Conservation (phyloP, 345 rosid species). For the Eucalyptus globulus region DNA sequence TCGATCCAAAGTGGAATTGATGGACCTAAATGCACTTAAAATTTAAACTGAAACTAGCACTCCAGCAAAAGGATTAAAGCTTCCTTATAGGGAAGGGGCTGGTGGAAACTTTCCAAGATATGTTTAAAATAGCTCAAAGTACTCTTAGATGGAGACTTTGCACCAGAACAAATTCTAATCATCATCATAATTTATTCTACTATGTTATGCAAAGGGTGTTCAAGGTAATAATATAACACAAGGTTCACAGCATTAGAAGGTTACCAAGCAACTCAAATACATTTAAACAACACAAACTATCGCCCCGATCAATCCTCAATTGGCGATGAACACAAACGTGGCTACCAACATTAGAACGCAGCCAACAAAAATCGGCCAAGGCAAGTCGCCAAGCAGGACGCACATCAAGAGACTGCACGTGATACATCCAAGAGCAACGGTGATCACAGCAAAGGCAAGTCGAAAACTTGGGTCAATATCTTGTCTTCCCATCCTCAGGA, state of each 20-base stretch:
- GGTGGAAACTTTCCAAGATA: not conserved
- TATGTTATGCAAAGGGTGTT: not conserved
- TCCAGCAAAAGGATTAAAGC: not conserved
- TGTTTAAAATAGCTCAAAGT: not conserved
- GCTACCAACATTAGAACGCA: not conserved
- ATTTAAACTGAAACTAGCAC: not conserved
- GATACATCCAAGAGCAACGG: too few species aligned
- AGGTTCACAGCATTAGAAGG: not conserved
- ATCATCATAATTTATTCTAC: not conserved
- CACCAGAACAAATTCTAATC: not conserved
- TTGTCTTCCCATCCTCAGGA: too few species aligned
- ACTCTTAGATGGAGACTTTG: not conserved
- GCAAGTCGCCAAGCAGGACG: accelerated
- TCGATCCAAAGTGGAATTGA: not conserved
- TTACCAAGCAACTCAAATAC: not conserved
- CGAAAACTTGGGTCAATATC: too few species aligned
- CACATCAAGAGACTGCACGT: too few species aligned
- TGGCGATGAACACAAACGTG: not conserved
- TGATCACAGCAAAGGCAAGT: too few species aligned
- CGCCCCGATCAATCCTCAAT: not conserved
- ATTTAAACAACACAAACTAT: too few species aligned
- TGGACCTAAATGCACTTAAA: not conserved
- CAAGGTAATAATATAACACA: not conserved
- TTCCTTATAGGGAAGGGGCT: not conserved
- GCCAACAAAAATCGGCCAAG: too few species aligned